Evolutionary conservation across 2,329 filamentous ascomycete genomes (phyloP).

Genomic region (Pseudopyricularia javanii): DNA sequence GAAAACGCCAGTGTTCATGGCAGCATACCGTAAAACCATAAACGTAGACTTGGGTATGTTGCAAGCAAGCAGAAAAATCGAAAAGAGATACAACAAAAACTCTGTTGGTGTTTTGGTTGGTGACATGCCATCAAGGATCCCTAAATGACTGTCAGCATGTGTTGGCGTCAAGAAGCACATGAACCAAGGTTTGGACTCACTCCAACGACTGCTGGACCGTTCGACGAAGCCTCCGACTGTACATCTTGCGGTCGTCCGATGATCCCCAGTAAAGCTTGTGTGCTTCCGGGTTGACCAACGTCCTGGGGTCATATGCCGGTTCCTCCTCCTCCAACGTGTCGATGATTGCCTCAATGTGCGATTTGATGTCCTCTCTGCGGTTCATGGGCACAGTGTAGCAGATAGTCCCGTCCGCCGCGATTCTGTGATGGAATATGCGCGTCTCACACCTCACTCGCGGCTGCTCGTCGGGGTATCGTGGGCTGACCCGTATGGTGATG

Average conservation of each 20-base stretch:
- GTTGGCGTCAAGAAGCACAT: background rate
- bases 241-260: constrained; percentile 66
- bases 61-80: too few species aligned
- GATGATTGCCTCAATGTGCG: constrained; percentile 77
- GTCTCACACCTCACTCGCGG: constrained; percentile 75
- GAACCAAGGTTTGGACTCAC: constrained; percentile 21
- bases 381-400: constrained; percentile 61
- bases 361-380: constrained; percentile 62
- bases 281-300: constrained; percentile 75
- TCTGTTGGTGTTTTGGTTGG: too few species aligned
- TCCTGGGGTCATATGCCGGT: constrained; percentile 81
- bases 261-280: constrained; percentile 79
- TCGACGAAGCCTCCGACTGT: constrained; percentile 68
- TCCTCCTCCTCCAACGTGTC: constrained; percentile 74
- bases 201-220: constrained; percentile 61
- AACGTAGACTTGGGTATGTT: too few species aligned
- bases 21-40: too few species aligned
- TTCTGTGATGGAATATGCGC: constrained; percentile 75
- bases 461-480: constrained; percentile 77
- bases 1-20: too few species aligned
- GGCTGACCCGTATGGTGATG: constrained; percentile 68
- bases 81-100: too few species aligned
- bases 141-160: constrained; percentile 7
- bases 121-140: constrained; percentile 3
- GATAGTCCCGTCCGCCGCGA: constrained; percentile 66